Evolutionary conservation across 192 early-diverging fungal genomes (phyloP), one percentile per base, ranked within the genome.

Genomic region (Coemansia aciculifera): DNA sequence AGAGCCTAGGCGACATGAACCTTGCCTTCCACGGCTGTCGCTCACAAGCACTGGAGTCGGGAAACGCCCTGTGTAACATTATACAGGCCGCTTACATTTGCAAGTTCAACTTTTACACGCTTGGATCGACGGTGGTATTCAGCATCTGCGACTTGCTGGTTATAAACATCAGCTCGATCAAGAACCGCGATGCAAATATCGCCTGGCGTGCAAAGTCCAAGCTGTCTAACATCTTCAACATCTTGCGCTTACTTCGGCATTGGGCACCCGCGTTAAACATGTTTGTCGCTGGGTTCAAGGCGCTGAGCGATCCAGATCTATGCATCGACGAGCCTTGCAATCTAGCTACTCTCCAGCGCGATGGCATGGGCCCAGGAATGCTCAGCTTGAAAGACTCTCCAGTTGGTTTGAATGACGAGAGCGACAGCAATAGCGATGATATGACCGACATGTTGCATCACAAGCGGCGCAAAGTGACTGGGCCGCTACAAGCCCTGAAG

Each of bases 241-340:
- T 82, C 60, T 32, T 82, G 38, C 64, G 79, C 13, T 74, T 75
- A 34, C 62, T 82, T 66, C 74, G 77, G 59, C 75, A 82, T 46
- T 82, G 79, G 79, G 74, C 75, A 17, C 79, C 79, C 17, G 79
- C 79, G 3, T 37, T 82, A 11, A 77, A 82, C 37, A 48, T 82
- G 59, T 82, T 82, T 71, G 79, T 71, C 3, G 73, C 73, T 44
- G 79, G 74, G 0, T 77, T 82, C 32, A 75, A 77, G 69, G 71
- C 72, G 38, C 59, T 82, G 36, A 74, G 71, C 0, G 79, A 82
- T 52, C 75, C 79, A 8, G 54, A 44, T 10, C 46, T 82, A 42
- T 68, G 77, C 34, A 59, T 82, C 5, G 74, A 76, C 6, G 68
- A 54, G 5, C 62, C 72, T 13, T 34, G 32, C 57, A 59, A 37